Evolutionary conservation across 345 rosid genomes (phyloP).

Genomic region (Citrus mangshanensis): DNA sequence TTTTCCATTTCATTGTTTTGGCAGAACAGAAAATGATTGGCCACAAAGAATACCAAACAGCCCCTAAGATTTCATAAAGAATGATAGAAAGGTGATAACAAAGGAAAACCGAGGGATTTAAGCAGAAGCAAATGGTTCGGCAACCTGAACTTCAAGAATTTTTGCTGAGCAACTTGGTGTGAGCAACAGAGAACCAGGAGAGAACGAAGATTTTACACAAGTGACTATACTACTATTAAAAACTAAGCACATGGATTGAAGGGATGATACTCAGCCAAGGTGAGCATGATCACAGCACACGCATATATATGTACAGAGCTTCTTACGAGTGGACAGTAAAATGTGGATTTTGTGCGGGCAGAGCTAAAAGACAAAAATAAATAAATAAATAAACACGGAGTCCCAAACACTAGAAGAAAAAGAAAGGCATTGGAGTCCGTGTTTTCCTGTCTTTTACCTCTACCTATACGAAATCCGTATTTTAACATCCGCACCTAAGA

Average conservation of each 20-base stretch:
- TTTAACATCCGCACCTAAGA: too few relatives aligned
- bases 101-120: background rate
- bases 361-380: too few relatives aligned
- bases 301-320: background rate
- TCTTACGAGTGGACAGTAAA: too few relatives aligned
- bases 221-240: background rate
- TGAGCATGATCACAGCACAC: background rate
- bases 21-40: too few relatives aligned
- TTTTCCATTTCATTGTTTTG: too few relatives aligned
- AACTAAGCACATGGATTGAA: background rate
- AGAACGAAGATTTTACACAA: background rate
- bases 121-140: background rate
- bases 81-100: background rate
- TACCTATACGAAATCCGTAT: too few relatives aligned
- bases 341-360: too few relatives aligned
- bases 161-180: background rate
- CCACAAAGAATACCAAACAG: too few relatives aligned
- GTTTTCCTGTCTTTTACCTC: too few relatives aligned
- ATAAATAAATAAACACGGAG: too few relatives aligned
- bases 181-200: background rate
- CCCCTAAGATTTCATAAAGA: background rate
- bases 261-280: background rate
- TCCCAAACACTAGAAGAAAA: too few relatives aligned
- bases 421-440: too few relatives aligned
- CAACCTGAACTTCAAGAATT: background rate